These are phyloP conservation scores for Desmodesmus armatus DNA, from an alignment of 139 green algal species.

Conservation along the genomic window DNA sequence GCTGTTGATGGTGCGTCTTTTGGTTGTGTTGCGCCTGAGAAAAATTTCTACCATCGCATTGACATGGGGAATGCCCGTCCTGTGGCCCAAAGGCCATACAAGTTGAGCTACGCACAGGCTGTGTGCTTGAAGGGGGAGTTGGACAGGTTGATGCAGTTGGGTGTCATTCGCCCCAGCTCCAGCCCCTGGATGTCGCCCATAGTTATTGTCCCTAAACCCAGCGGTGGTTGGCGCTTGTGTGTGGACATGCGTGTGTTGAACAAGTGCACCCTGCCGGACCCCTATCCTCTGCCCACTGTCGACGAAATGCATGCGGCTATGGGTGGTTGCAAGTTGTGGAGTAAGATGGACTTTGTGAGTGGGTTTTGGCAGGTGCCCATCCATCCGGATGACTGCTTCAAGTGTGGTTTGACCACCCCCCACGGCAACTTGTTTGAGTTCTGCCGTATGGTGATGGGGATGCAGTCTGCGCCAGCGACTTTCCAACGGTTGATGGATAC, in stretches of 20 bases:
- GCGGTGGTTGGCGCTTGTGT: neutral
- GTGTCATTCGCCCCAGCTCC: conserved; percentile 20
- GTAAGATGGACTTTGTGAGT: conserved; percentile 21
- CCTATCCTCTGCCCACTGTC: neutral
- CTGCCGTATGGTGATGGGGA: conserved; percentile 21
- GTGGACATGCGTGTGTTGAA: neutral
- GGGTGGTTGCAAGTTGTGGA: conserved; percentile 15
- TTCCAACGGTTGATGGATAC: conserved; percentile 51
- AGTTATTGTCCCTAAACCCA: conserved; percentile 16
- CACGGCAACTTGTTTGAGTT: conserved; percentile 38
- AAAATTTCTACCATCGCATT: conserved; percentile 17
- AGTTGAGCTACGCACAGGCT: neutral
- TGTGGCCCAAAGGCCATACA: conserved; percentile 3
- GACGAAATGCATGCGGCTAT: conserved; percentile 11
- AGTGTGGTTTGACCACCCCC: conserved; percentile 17
- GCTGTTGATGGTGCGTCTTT: neutral
- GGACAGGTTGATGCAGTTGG: neutral
- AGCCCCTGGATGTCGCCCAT: conserved; percentile 10
- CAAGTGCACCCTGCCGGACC: conserved; percentile 7
- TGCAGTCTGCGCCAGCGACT: conserved; percentile 20
- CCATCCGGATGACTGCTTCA: neutral
- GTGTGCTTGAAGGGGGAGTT: conserved; percentile 16
- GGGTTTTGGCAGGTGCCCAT: conserved; percentile 26
- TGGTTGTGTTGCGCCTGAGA: conserved; percentile 17
- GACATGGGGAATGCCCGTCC: neutral